A percentile compares a stretch with the other conserved stretches of the same genome.
These are phyloP conservation scores for Fraxinus ornus DNA, from an alignment of 305 asterid genomes.

Conservation along the genomic window DNA sequence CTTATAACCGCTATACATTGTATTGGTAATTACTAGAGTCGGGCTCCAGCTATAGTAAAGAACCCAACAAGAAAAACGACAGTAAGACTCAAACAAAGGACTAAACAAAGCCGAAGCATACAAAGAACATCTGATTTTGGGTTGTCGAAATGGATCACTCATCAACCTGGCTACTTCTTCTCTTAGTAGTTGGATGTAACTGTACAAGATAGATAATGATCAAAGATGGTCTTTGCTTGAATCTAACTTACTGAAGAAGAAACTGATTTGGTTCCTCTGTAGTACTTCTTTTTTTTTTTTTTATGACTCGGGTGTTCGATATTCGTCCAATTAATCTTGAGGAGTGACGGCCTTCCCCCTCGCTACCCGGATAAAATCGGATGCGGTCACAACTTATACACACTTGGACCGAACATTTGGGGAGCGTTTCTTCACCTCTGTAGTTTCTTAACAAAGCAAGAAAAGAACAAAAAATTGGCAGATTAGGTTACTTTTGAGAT, in stretches of 20 bases:
- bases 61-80: neutral
- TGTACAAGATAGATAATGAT: neutral
- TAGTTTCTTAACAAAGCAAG: neutral
- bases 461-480: neutral
- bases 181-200: neutral
- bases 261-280: neutral
- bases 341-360: too few relatives aligned
- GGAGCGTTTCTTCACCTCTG: neutral
- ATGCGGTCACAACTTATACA: too few relatives aligned
- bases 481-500: neutral
- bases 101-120: neutral
- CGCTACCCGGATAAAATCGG: too few relatives aligned
- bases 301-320: too few relatives aligned
- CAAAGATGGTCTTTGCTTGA: neutral
- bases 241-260: neutral
- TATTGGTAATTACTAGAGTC: neutral
- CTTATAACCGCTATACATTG: neutral
- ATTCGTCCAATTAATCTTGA: too few relatives aligned
- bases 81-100: neutral
- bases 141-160: neutral
- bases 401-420: too few relatives aligned
- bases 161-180: neutral
- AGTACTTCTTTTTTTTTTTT: too few relatives aligned
- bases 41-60: neutral
- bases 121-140: neutral